phyloP scores from a whole-genome alignment of 2,329 filamentous ascomycete species.

The Diplocarpon rosae region DNA sequence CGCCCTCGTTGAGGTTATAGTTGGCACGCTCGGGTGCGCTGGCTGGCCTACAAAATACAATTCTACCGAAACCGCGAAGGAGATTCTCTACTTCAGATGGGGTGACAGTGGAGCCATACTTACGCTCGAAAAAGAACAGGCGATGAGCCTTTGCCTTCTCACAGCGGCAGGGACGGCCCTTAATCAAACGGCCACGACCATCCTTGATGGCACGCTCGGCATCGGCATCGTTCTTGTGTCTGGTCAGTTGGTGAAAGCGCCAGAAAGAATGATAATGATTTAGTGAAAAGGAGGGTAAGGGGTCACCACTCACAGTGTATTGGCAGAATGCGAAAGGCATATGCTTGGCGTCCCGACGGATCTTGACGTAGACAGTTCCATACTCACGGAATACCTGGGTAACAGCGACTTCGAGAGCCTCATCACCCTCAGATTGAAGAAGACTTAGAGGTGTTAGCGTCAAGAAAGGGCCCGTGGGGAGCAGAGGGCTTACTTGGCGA shows the following conservation, averaged over 20 bases:
- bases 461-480: not conserved
- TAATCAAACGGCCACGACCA: conserved; percentile 38
- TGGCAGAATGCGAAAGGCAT: conserved; percentile 58
- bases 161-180: conserved; percentile 46
- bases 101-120: conserved; percentile 30
- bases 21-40: conserved; percentile 18
- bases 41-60: conserved; percentile 26
- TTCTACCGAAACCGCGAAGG: conserved; percentile 34
- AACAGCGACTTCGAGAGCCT: conserved; percentile 40
- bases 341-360: conserved; percentile 44
- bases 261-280: not conserved
- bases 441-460: conserved; percentile 32
- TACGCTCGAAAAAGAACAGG: conserved; percentile 35
- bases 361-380: conserved; percentile 51
- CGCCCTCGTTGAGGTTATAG: conserved; percentile 25
- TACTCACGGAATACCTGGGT: conserved; percentile 41
- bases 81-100: conserved; percentile 35
- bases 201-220: conserved; percentile 37
- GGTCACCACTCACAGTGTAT: conserved; percentile 40
- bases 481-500: conserved; percentile 48
- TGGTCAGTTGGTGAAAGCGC: conserved; percentile 20
- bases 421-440: conserved; percentile 38
- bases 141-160: conserved; percentile 50
- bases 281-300: not conserved
- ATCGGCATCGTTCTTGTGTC: conserved; percentile 37